Conservation (phyloP, 116 monocot species). For the Zostera marina region DNA sequence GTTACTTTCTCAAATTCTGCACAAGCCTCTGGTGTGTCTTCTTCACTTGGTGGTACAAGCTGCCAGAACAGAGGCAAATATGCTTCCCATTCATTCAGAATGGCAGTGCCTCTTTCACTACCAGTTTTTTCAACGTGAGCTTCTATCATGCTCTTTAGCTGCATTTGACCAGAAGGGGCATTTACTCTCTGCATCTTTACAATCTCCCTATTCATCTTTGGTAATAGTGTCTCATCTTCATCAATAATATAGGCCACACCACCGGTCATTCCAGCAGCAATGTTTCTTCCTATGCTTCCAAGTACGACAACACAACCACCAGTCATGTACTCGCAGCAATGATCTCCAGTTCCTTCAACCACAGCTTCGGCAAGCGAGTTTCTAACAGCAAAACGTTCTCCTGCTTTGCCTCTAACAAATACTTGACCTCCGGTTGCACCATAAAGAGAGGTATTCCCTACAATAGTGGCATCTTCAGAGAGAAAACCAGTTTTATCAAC, state of each 20-base stretch:
- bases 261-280: conserved; percentile 99
- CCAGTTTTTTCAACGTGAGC: conserved; percentile 99
- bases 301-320: conserved; percentile 96
- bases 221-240: conserved; percentile 81
- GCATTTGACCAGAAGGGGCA: conserved; percentile 97
- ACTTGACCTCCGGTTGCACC: conserved; percentile 96
- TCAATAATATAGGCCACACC: conserved; percentile 94
- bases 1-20: conserved; percentile 56
- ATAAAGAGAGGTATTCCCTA: conserved; percentile 98
- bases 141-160: conserved; percentile 93
- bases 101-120: conserved; percentile 55
- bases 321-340: conserved; percentile 99
- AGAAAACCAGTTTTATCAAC: conserved; percentile 65
- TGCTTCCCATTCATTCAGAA: conserved; percentile 90
- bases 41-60: conserved; percentile 93
- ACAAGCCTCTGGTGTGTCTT: conserved; percentile 92
- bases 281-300: conserved; percentile 97
- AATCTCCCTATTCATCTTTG: conserved; percentile 99
- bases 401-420: conserved; percentile 95
- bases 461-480: conserved; percentile 88
- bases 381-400: conserved; percentile 94
- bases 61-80: conserved; percentile 97
- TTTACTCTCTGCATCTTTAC: conserved; percentile 99
- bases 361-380: conserved; percentile 91
- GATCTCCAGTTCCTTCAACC: conserved; percentile 98